Evolutionary conservation across 1,284 basidiomycete genomes (phyloP), one percentile per base, ranked within the genome.

Genomic region (Apiotrichum brassicae): DNA sequence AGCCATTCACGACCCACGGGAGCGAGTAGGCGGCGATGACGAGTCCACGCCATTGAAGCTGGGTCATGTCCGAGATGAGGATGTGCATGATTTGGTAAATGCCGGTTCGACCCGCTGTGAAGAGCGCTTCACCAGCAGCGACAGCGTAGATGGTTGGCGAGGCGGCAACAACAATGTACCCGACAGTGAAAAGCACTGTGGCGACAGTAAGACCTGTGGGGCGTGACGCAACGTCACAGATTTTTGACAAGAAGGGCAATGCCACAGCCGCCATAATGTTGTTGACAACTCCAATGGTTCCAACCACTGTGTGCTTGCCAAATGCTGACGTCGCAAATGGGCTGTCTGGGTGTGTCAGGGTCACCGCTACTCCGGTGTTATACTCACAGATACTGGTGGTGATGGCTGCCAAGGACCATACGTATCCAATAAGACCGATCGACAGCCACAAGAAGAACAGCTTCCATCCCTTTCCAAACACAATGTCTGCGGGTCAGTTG

Each of bases 41-140:
- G 12, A 87, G 74, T 6, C 83, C 85, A 43, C 86, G 78, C 84
- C 84, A 87, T 64, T 80, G 78, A 14, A 86, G 78, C 3, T 81
- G 81, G 2, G 85, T 86, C 48, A 84, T 81, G 63, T 88, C 85
- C n/a, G 84, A 85, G 46, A 60, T 43, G 23, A 60, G 35, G 24
- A 58, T 35, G 49, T 16, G 40, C 40, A 26, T 37, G 3, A 61
- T 54, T 52, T 45, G 46, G 34, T 47, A 45, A 47, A 68, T 55
- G 43, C 63, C 66, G 12, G 64, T 66, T 51, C 60, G 62, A 28
- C 65, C 66, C 20, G 66, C 46, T 3, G 65, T 65, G 54, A 63
- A 61, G 22, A 70, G 51, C 30, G 66, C 62, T 51, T 64, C 52
- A 23, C 64, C 68, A 2, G 53, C 65, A 5, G 56, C 65, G 24